Conservation (phyloP, 768 basidiomycete genomes). For the Tylopilus plumbeoviolaceoides region DNA sequence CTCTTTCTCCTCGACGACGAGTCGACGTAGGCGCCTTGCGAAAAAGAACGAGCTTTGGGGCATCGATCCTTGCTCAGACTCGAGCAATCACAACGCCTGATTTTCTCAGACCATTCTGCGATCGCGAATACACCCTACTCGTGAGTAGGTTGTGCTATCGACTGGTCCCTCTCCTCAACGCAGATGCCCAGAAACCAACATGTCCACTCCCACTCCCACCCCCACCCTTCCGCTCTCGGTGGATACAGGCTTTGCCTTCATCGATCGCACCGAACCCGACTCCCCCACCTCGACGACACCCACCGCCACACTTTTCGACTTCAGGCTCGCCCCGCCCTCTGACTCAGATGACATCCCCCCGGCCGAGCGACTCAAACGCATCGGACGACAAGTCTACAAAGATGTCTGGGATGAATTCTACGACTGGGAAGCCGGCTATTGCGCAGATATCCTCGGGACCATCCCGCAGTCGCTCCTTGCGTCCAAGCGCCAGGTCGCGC, state of each 20-base stretch:
- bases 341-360: not conserved
- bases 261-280: slow-evolving; percentile 24
- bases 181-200: not conserved
- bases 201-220: not conserved
- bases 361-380: slow-evolving; percentile 7
- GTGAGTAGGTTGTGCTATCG: not conserved
- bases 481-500: slow-evolving; percentile 8
- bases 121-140: not conserved
- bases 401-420: slow-evolving; percentile 46
- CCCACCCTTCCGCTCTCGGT: not conserved
- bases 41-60: too few relatives aligned
- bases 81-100: too few relatives aligned
- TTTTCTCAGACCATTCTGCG: too few relatives aligned
- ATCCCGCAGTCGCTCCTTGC: slow-evolving; percentile 9
- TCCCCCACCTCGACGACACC: slow-evolving; percentile 7
- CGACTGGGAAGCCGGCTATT: slow-evolving; percentile 37
- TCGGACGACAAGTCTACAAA: slow-evolving; percentile 32
- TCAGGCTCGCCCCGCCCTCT: not conserved
- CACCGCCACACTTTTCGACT: not conserved
- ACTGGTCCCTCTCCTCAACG: not conserved
- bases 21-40: too few relatives aligned
- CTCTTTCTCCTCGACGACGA: too few relatives aligned
- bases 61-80: too few relatives aligned
- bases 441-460: slow-evolving; percentile 21
- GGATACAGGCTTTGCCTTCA: slow-evolving; percentile 12